A percentile compares a stretch with the other conserved stretches of the same genome.
Conservation (phyloP, 164 flowering plant genomes). For the Tetracentron sinense region DNA sequence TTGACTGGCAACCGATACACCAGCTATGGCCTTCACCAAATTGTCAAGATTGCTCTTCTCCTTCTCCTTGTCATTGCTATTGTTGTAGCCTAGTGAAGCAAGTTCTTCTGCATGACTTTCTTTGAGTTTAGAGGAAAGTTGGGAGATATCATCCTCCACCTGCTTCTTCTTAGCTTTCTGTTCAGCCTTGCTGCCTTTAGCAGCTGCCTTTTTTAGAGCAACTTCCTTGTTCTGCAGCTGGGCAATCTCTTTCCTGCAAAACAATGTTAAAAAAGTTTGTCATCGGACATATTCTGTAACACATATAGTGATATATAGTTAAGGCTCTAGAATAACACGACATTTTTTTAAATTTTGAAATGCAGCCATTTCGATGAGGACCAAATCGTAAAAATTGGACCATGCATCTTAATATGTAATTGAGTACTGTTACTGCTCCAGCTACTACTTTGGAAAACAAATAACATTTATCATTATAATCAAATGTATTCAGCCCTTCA, state of each 20-base stretch:
- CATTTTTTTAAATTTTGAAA: no score
- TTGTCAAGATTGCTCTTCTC: constrained; percentile 49
- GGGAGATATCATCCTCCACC: constrained; percentile 82
- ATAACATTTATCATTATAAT: no score
- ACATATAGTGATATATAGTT: no score
- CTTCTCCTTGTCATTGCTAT: constrained; percentile 21
- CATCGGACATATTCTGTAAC: no score
- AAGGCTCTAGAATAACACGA: background rate
- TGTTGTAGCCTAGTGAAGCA: constrained; percentile 61
- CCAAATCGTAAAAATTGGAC: no score
- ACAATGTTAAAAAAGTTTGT: no score
- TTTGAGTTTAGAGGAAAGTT: constrained; percentile 64
- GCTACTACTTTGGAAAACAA: no score
- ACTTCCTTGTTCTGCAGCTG: constrained; percentile 77
- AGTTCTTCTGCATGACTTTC: constrained; percentile 80
- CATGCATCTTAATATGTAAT: background rate
- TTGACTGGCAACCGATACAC: constrained; percentile 53
- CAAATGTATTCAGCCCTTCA: no score
- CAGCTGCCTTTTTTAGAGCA: constrained; percentile 77
- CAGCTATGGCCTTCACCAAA: constrained; percentile 82
- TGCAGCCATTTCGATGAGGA: no score
- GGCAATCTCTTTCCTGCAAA: constrained; percentile 68
- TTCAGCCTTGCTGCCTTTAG: constrained; percentile 97
- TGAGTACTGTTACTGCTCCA: background rate
- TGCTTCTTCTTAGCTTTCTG: constrained; percentile 94